Evolutionary conservation across 2,329 filamentous ascomycete species (phyloP), one percentile per base, ranked within the genome.

Genomic region (Hypoxylon sp.): DNA sequence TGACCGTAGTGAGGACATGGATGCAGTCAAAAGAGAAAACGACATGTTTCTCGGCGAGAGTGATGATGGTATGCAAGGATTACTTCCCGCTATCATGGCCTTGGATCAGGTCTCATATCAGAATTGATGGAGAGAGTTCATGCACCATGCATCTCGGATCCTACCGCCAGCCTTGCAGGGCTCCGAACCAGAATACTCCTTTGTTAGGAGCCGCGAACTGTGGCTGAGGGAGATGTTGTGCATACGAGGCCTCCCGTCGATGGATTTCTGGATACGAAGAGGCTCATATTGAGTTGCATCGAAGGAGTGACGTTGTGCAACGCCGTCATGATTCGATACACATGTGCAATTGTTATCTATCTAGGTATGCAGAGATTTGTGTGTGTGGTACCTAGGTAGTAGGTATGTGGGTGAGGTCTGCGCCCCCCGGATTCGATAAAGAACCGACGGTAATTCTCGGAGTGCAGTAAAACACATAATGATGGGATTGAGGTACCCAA

Each of bases 1-100:
- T 63, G 86, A 88, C 77, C 71, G 83, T 0, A 74, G 80, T 26
- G 83, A 87, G 70, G 79, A 85, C 67, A 81, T 82, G 78, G 77
- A 78, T 9, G 57, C 70, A 3, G 78, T 85, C 0, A 79, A 76
- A 35, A 61, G 51, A 5, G 83, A 85, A 70, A 80, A 83, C 58
- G 81, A 85, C 44, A 57, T 56, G 13, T 79, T 77, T 54, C 63
- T 78, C 46, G 51, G 52, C 22, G 52, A 65, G 19, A 44, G 57
- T 14, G 52, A 62, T 19, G 47, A 54, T 26, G 70, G 67, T 13
- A 71, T 73, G 74, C 39, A 54, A 48, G 57, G 58, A 9, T 67
- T 72, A 37, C 47, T 51, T n/a, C 17, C 65, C 26, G 60, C 53
- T 24, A 55, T 72, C 17, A n/a, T 31, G 61, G 63, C 57, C 46